Evolutionary conservation across 1,139 yeast species (phyloP).

Genomic region (Kodamaea derodonti): DNA sequence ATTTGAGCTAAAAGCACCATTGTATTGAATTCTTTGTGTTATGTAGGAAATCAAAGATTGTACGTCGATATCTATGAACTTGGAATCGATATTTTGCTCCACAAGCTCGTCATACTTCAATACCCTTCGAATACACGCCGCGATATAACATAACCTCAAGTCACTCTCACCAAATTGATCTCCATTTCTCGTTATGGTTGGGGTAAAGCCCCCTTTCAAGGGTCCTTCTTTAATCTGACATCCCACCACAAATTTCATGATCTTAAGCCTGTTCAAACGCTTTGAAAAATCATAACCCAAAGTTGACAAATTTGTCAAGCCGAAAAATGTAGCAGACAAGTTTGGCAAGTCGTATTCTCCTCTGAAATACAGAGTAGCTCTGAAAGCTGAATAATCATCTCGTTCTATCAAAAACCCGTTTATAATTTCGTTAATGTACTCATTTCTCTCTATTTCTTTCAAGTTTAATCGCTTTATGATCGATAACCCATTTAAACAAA

Average conservation of each 20-base stretch:
- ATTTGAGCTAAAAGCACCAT: conserved; percentile 60
- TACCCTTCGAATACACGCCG: conserved; percentile 57
- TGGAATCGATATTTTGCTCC: conserved; percentile 5
- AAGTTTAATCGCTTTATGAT: conserved; percentile 41
- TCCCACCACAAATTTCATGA: conserved; percentile 46
- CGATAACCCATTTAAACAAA: conserved; percentile 61
- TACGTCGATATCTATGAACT: conserved; percentile 40
- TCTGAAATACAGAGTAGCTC: conserved; percentile 18
- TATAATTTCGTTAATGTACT: conserved; percentile 47
- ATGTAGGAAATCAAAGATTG: conserved; percentile 39
- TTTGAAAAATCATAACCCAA: conserved; percentile 38
- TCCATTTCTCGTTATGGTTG: conserved; percentile 11
- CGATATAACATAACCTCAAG: conserved; percentile 72
- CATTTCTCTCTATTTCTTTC: conserved; percentile 19
- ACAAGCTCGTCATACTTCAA: conserved; percentile 38
- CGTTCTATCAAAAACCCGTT: conserved; percentile 35
- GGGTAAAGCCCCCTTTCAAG: conserved; percentile 45
- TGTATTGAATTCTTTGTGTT: conserved; percentile 38
- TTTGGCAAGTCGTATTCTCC: conserved; percentile 53
- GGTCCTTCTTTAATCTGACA: conserved; percentile 62
- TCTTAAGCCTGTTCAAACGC: conserved; percentile 38
- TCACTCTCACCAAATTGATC: conserved; percentile 59
- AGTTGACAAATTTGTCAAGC: conserved; percentile 46
- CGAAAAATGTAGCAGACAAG: conserved; percentile 68
- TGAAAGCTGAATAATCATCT: conserved; percentile 28